Base-by-base conservation (phyloP, 2,329 filamentous ascomycete genomes). In the Dissoconium aciculare region DNA sequence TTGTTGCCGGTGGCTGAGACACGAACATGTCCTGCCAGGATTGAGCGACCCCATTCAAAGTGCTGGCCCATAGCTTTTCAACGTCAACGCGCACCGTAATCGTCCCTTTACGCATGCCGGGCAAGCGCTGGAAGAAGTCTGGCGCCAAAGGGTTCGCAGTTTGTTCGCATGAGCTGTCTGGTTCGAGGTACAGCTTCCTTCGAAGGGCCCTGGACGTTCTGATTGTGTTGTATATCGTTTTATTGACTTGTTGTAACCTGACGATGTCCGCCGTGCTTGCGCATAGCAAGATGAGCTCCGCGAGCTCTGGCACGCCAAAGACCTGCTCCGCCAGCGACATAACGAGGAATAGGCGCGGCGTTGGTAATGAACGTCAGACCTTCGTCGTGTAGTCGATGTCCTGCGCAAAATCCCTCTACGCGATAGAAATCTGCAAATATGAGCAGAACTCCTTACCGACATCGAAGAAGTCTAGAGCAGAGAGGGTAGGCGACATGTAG, bases 71-170 rank as follows among this genome's bases (percentile, higher is more conserved):
- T 2, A 38, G 28, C 14, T 39, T 32, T 10, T 36, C 25, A n/a
- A 43, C 25, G 24, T 43, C 35, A 12, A 43, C 39, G 5, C 35
- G 27, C 8, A 35, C 39, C 9, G 41, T 39, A 12, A 43, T 40
- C 1, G 41, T 43, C 15, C 26, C 35, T 27, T 35, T 33, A n/a
- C 41, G 35, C 17, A 41, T 41, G 9, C 41, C 41, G 28, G 16
- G 31, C 11, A 36, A 31, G 5, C 36, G 37, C 13, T 31, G 17
- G 19, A 42, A 43, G 30, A 36, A 43, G 1, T 26, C 15, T 14
- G 41, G 41, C 9, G 35, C 33, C 17, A 43, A 19, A 15, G 39
- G 37, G 11, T 42, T 41, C 27, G 38, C 30, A 5, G 17, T 28
- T 2, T 35, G 35, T 8, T n/a, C 8, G n/a, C 19, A 8, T 15